Conservation (phyloP, 2,329 filamentous ascomycete species). For the Sclerotinia subarctica region DNA sequence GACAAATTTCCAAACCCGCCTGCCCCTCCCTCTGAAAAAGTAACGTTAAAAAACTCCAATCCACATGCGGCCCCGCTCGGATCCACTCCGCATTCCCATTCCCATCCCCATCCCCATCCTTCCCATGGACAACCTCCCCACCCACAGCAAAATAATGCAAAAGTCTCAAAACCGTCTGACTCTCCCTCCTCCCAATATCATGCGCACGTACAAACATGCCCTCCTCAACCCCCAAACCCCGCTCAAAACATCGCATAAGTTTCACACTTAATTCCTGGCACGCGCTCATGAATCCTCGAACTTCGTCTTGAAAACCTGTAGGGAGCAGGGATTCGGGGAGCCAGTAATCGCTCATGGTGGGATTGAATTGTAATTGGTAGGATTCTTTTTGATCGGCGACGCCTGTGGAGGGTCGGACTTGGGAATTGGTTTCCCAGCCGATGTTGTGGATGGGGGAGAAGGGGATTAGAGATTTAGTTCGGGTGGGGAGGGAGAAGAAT, state of each 20-base stretch:
- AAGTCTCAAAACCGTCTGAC: conserved; percentile 53
- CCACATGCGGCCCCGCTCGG: conserved; percentile 60
- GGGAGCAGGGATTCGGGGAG: conserved; percentile 41
- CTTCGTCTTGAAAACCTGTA: conserved; percentile 49
- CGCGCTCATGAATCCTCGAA: conserved; percentile 36
- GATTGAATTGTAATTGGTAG: conserved; percentile 54
- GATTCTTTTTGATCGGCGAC: conserved; percentile 55
- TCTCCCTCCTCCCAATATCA: conserved; percentile 46
- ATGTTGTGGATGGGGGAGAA: conserved; percentile 45
- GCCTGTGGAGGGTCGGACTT: conserved; percentile 55
- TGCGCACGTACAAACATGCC: conserved; percentile 54
- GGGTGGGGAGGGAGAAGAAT: conserved; percentile 53
- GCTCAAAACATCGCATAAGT: conserved; percentile 54
- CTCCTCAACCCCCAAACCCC: conserved; percentile 51
- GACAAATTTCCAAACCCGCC: conserved; percentile 62
- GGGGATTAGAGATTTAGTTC: conserved; percentile 49
- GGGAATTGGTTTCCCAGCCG: conserved; percentile 56
- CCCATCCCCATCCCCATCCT: no score
- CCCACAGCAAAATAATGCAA: conserved; percentile 55
- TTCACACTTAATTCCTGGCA: conserved; percentile 48
- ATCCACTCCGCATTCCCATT: conserved; percentile 46
- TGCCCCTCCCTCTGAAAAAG: conserved; percentile 61
- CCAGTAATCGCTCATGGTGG: conserved; percentile 37
- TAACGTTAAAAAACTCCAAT: conserved; percentile 61
- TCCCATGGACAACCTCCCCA: conserved; percentile 26